Base-by-base conservation (phyloP, 1,284 basidiomycete species). In the Inonotus hispidus region DNA sequence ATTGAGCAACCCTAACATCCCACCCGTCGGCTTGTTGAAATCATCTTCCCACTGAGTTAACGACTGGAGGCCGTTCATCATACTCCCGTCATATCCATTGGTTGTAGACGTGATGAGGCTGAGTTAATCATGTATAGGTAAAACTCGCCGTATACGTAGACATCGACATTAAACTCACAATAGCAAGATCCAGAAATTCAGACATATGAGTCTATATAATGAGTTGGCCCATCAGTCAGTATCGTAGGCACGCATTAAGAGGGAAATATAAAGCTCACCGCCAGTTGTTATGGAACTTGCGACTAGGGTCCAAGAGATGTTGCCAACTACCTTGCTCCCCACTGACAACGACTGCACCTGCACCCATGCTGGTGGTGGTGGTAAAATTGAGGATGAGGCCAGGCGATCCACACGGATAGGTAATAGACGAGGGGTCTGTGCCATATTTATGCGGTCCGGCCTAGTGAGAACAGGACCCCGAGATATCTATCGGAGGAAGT, bases 31-130 rank as follows among this genome's bases (percentile, higher is more conserved):
- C 50, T 75, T 47, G 59, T 76, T 66, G 71, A 90, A 90, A 68
- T 82, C 84, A 8, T 64, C 58, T 53, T 77, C 71, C 87, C 88
- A 90, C 64, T 84, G 82, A 25, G 67, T 61, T 64, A 89, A 76
- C 52, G 80, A 82, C 69, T 90, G 88, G 50, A 90, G 76, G 69
- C 85, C 85, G 71, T 89, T 90, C 87, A 89, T 87, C 81, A 89
- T 83, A 71, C 80, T 83, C 63, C 85, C 86, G 71, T 90, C 88
- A 71, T 85, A 91, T 60, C 88, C 88, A 70, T 87, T 88, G 58
- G 84, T 88, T 10, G 86, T 87, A 13, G 87, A 87, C 11, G 87
- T 88, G 70, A 89, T 87, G 61, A 90, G 81, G 53, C 85, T 86
- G 62, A 41, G 50, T 2, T 59, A 45, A 53, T 49, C 5, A 19